Percentiles rank a stretch among this genome's conserved stretches.
phyloP scores from a whole-genome alignment of 768 basidiomycete genomes.

The Suillus hirtellus region DNA sequence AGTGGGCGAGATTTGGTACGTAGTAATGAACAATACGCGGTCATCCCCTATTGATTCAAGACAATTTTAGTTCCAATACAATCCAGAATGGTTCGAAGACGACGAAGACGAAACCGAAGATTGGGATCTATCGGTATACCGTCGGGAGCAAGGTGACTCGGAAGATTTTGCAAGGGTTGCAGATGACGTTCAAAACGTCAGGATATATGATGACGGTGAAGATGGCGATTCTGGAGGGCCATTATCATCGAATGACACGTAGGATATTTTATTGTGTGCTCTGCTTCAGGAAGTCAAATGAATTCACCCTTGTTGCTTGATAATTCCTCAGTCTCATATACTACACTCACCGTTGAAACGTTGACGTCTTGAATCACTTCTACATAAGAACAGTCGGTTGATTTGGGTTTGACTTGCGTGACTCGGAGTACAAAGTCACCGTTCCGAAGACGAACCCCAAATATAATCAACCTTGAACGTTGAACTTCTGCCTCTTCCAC shows the following conservation, averaged over 20 bases:
- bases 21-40: conserved; percentile 14
- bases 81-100: conserved; percentile 92
- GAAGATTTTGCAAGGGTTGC: conserved; percentile 36
- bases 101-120: conserved; percentile 52
- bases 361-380: not conserved
- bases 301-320: not conserved
- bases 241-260: not conserved
- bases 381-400: conserved; percentile 2
- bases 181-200: conserved; percentile 17
- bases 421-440: not conserved
- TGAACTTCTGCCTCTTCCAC: not conserved
- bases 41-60: conserved; percentile 12
- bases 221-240: conserved; percentile 9
- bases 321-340: not conserved
- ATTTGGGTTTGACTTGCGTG: conserved; percentile 2
- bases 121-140: conserved; percentile 59
- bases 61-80: conserved; percentile 80
- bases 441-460: not conserved
- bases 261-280: conserved; percentile 9
- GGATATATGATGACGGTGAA: conserved; percentile 22
- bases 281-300: conserved; percentile 9
- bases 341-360: not conserved
- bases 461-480: not conserved
- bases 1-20: conserved; percentile 91
- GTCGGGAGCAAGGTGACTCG: conserved; percentile 34